phyloP scores from a whole-genome alignment of 768 basidiomycete genomes.

The Pulveroboletus sp. region DNA sequence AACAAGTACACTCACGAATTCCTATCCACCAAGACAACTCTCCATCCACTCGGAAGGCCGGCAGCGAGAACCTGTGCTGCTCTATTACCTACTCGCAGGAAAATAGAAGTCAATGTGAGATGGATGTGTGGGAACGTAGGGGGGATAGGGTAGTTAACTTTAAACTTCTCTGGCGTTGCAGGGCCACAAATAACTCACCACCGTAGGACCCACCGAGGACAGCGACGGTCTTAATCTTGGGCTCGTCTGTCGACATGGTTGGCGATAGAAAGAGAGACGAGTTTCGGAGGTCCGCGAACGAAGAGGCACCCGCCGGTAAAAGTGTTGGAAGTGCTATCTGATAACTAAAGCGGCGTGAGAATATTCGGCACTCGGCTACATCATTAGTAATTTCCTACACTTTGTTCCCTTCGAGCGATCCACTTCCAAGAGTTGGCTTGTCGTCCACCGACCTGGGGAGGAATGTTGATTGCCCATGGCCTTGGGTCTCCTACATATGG shows the following conservation, averaged over 20 bases:
- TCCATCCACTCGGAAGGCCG: constrained; percentile 49
- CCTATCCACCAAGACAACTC: constrained; percentile 55
- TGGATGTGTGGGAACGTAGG: not conserved
- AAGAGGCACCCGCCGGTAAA: not conserved
- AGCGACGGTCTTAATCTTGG: constrained; percentile 38
- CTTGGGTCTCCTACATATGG: no score
- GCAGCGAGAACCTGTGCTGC: constrained; percentile 50
- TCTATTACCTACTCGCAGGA: constrained; percentile 38
- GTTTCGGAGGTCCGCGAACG: not conserved
- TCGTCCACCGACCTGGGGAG: no score
- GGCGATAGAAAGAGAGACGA: not conserved
- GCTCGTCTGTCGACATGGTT: constrained; percentile 7
- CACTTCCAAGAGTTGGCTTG: no score
- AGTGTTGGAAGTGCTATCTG: not conserved
- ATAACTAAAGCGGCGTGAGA: not conserved
- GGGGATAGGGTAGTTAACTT: not conserved
- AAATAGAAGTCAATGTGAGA: not conserved
- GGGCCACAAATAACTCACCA: constrained; percentile 31
- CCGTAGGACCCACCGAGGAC: constrained; percentile 59
- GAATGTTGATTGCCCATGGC: no score
- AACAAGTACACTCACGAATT: constrained; percentile 44
- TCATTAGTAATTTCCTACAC: no score
- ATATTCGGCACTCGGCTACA: not conserved
- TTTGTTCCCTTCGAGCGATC: no score
- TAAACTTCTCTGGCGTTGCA: not conserved